Evolutionary conservation across 345 rosid genomes (phyloP), one percentile per base, ranked within the genome.

Genomic region (Citrus sp.): DNA sequence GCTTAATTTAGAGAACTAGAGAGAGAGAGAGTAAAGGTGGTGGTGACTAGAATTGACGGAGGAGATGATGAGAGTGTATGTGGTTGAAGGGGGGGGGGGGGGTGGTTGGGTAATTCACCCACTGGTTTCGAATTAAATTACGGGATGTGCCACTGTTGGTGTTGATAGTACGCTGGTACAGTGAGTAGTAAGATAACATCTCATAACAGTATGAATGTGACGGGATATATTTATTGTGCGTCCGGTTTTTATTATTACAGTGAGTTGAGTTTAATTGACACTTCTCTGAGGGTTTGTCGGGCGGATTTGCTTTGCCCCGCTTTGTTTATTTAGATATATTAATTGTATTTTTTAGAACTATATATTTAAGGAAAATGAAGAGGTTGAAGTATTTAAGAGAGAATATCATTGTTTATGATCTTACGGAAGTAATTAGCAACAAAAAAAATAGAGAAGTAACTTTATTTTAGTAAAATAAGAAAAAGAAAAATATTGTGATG

Each of bases 131-230:
- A 6, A 4, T 32, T 72, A 72, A 77, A 75, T 89, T 85, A 92
- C 94, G 73, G 14, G 0, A 8, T 3, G 66, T 85, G 87, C 91
- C 97, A 89, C 88, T 79, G 67, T 4, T 18, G 21, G 7, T 18
- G 51, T 46, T 46, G 18, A 3, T 13, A 0, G 51, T 46, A 12
- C 18, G 51, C 51, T 54, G 46, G 1, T 30, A 9, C 1, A 27
- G n/a, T 8, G 4, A 25, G 21, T 19, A 9, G 58, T 8, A 60
- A 4, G 9, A 3, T 42, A 35, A 35, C 6, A 35, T 2, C 12
- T 24, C 24, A 7, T 5, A 46, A 28, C 35, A 25, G 77, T 28
- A 5, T 28, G 63, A n/a, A 22, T 42, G 46, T 2, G 74, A 70
- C 27, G 51, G 35, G 56, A 51, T 18, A 5, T 9, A 0, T 35